phyloP scores from a whole-genome alignment of 2,329 filamentous ascomycete species.

The Anisogramma anomala region DNA sequence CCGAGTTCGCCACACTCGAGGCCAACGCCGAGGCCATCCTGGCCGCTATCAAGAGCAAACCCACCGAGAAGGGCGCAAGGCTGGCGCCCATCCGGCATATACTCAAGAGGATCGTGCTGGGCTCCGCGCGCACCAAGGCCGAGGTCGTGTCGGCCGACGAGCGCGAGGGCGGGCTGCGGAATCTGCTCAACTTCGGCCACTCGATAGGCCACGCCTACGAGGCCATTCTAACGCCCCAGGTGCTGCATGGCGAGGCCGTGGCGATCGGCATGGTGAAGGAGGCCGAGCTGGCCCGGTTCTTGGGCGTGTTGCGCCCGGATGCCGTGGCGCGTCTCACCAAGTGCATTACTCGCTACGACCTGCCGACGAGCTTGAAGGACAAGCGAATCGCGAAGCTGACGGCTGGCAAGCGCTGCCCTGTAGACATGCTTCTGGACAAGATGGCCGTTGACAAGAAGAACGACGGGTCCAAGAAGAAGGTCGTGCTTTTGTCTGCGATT shows the following conservation, averaged over 20 bases:
- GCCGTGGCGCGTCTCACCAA: slow-evolving; percentile 85
- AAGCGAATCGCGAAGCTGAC: slow-evolving; percentile 71
- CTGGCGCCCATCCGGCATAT: slow-evolving; percentile 60
- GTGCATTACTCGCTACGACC: slow-evolving; percentile 85
- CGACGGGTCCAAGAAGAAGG: slow-evolving; percentile 86
- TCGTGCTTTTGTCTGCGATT: slow-evolving; percentile 83
- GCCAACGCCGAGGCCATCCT: slow-evolving; percentile 69
- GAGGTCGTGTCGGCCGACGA: slow-evolving; percentile 91
- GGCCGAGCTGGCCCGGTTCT: slow-evolving; percentile 79
- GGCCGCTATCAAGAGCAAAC: slow-evolving; percentile 53
- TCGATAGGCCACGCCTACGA: slow-evolving; percentile 97
- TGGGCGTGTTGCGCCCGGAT: slow-evolving; percentile 73
- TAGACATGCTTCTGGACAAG: slow-evolving; percentile 74
- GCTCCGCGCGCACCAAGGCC: slow-evolving; percentile 87
- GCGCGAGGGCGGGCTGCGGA: slow-evolving; percentile 83
- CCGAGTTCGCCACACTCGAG: slow-evolving; percentile 76
- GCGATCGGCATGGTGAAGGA: slow-evolving; percentile 98
- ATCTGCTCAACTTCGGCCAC: slow-evolving; percentile 93
- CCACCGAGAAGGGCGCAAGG: slow-evolving; percentile 32
- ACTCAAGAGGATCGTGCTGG: slow-evolving; percentile 70
- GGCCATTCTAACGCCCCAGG: slow-evolving; percentile 86
- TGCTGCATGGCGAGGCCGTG: slow-evolving; percentile 90
- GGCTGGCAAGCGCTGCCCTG: slow-evolving; percentile 75
- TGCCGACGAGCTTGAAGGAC: slow-evolving; percentile 77
- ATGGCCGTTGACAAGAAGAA: slow-evolving; percentile 99